phyloP scores from a whole-genome alignment of 1,284 basidiomycete species.

The Moesziomyces parantarcticus region DNA sequence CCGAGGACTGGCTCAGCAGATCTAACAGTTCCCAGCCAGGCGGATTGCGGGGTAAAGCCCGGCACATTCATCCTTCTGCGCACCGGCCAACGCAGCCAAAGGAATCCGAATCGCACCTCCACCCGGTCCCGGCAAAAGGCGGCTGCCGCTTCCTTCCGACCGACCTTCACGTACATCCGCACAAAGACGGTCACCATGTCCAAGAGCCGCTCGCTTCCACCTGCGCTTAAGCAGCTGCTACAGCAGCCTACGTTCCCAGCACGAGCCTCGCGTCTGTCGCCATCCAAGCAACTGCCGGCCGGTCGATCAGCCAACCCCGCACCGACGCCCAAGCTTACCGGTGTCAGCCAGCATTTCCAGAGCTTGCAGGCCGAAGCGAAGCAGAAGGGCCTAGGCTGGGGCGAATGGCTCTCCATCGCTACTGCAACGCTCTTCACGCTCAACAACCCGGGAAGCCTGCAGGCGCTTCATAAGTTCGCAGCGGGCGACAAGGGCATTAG shows the following conservation, averaged over 20 bases:
- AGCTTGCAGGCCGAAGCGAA: slow-evolving; percentile 76
- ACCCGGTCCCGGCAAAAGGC: too few relatives aligned
- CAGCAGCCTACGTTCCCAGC: slow-evolving; percentile 76
- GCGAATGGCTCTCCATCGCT: slow-evolving; percentile 85
- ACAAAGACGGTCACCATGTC: slow-evolving; percentile 19
- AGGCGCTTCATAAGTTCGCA: slow-evolving; percentile 81
- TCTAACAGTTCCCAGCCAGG: neutral
- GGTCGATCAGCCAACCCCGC: slow-evolving; percentile 73
- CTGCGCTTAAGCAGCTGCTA: slow-evolving; percentile 77
- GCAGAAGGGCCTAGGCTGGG: slow-evolving; percentile 74
- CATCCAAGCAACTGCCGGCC: slow-evolving; percentile 37
- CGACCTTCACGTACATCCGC: too few relatives aligned
- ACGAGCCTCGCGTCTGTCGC: slow-evolving; percentile 71
- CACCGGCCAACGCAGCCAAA: too few relatives aligned
- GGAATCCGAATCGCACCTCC: too few relatives aligned
- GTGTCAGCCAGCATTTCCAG: slow-evolving; percentile 70
- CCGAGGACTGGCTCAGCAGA: neutral
- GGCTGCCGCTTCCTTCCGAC: too few relatives aligned
- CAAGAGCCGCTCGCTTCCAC: slow-evolving; percentile 62
- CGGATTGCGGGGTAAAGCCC: slow-evolving; percentile 1
- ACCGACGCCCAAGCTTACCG: slow-evolving; percentile 75
- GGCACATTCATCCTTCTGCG: neutral
- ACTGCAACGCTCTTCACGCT: slow-evolving; percentile 84
- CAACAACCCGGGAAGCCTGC: slow-evolving; percentile 82
- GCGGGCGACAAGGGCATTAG: slow-evolving; percentile 70